A percentile compares a stretch with the other conserved stretches of the same genome.
These are phyloP conservation scores for Stachybotrys chlorohalonatus DNA, from an alignment of 2,329 filamentous ascomycete species.

Conservation along the genomic window DNA sequence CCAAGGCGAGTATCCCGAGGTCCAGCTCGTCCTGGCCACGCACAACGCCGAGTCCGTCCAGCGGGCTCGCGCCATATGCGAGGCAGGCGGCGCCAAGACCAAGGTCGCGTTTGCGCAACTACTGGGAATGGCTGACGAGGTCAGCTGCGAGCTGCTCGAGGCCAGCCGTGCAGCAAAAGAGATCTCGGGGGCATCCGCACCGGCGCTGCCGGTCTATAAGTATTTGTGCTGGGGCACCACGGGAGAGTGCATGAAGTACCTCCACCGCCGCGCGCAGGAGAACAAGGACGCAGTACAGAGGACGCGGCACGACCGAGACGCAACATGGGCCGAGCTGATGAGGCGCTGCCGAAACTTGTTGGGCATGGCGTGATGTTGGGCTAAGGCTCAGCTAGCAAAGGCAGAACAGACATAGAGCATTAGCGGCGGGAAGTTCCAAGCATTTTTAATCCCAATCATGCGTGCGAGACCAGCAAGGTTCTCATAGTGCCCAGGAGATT, in stretches of 20 bases:
- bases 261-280: conserved; percentile 54
- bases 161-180: conserved; percentile 19
- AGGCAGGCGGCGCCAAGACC: conserved; percentile 30
- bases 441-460: too few relatives aligned
- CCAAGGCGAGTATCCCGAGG: conserved; percentile 40
- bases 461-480: too few relatives aligned
- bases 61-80: conserved; percentile 42
- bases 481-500: neutral
- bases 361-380: conserved; percentile 15
- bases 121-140: conserved; percentile 92
- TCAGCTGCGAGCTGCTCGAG: conserved; percentile 56
- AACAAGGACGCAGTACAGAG: conserved; percentile 62
- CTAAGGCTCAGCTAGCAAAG: neutral
- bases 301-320: conserved; percentile 51
- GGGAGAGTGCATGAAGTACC: conserved; percentile 78
- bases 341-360: conserved; percentile 40
- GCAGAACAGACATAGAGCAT: too few relatives aligned
- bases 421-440: too few relatives aligned
- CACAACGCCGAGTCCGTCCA: conserved; percentile 72
- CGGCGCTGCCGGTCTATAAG: conserved; percentile 54
- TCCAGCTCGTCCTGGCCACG: conserved; percentile 65
- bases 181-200: conserved; percentile 12
- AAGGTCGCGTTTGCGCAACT: conserved; percentile 54
- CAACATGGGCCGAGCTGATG: conserved; percentile 53
- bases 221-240: conserved; percentile 63